Conservation (phyloP, 169 alveolate genomes). For the Plasmodium blacklocki region DNA sequence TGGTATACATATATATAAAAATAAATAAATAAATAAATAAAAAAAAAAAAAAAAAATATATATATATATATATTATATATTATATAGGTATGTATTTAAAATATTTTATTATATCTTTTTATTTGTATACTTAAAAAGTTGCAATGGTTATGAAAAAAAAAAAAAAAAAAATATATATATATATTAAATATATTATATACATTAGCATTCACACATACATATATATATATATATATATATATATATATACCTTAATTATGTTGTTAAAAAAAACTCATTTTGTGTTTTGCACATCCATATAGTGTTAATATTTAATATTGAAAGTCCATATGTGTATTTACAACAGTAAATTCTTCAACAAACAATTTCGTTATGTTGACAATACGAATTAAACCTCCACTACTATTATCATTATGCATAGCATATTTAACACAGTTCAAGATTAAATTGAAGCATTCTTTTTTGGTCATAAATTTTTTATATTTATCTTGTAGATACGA, state of each 20-base stretch:
- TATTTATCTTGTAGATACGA: conserved; percentile 91
- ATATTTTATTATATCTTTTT: background rate
- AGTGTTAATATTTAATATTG: conserved; percentile 17
- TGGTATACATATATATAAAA: conserved; percentile 65
- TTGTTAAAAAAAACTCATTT: background rate
- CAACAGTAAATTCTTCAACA: conserved; percentile 78
- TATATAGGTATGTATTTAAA: background rate
- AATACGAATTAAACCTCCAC: conserved; percentile 94
- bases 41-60: background rate
- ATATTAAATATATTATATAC: background rate
- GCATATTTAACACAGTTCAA: conserved; percentile 91
- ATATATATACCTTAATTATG: background rate
- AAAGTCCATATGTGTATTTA: conserved; percentile 41
- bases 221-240: background rate
- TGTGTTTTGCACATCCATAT: background rate
- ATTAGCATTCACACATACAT: background rate
- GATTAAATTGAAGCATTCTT: conserved; percentile 89
- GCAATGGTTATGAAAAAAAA: background rate
- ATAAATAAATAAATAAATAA: background rate
- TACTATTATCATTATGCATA: conserved; percentile 91
- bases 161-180: background rate
- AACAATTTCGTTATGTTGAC: conserved; percentile 67
- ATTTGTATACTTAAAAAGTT: too few relatives aligned
- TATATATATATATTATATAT: background rate
- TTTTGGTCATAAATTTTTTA: conserved; percentile 89